Conservation (phyloP, 1,284 basidiomycete species). For the Acaromyces ingoldii region DNA sequence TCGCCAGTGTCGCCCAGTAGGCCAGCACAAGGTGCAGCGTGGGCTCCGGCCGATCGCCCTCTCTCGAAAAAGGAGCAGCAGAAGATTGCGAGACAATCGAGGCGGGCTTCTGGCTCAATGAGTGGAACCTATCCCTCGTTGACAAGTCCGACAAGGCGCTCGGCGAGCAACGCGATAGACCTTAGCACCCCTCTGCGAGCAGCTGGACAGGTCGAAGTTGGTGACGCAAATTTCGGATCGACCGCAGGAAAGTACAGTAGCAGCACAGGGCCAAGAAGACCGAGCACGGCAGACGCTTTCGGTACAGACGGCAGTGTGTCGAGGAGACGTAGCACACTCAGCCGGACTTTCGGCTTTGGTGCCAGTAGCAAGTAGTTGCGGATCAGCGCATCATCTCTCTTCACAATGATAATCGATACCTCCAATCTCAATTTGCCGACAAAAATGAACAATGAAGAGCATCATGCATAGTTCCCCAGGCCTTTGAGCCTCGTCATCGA, state of each 20-base stretch:
- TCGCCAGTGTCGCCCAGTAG: constrained; percentile 6
- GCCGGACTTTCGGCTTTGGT: constrained; percentile 6
- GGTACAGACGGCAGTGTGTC: neutral
- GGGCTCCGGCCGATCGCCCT: constrained; percentile 25
- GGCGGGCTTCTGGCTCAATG: constrained; percentile 7
- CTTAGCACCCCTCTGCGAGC: too few species aligned
- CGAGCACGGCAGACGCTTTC: constrained; percentile 1
- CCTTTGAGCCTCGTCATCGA: too few species aligned
- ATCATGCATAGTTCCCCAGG: too few species aligned
- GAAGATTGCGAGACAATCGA: constrained; percentile 14
- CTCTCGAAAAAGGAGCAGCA: constrained; percentile 32
- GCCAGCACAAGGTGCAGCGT: constrained; percentile 14
- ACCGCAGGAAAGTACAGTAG: neutral
- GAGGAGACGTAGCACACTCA: constrained; percentile 1
- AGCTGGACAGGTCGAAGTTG: neutral
- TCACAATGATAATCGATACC: too few species aligned
- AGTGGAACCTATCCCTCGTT: neutral
- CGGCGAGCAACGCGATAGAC: too few species aligned
- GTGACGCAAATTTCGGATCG: neutral
- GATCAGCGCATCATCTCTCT: too few species aligned
- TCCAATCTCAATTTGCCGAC: too few species aligned
- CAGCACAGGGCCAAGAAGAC: neutral
- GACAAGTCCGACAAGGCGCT: neutral
- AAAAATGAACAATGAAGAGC: too few species aligned
- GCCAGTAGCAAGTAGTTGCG: too few species aligned